These are phyloP conservation scores for Aureobasidium sp. DNA, from an alignment of 2,329 filamentous ascomycete species.

Conservation along the genomic window DNA sequence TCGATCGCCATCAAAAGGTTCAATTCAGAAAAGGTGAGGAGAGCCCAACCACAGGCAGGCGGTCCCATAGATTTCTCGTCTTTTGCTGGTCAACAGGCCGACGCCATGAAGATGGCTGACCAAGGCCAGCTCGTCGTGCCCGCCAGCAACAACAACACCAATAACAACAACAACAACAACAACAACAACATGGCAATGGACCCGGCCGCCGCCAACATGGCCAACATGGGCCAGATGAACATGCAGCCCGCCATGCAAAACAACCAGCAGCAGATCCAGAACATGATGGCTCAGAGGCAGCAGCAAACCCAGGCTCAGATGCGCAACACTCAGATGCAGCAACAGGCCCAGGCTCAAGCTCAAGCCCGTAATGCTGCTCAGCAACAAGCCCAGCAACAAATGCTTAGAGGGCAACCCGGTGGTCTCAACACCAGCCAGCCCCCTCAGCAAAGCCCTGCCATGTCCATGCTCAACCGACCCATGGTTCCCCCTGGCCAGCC, in stretches of 20 bases:
- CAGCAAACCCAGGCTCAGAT: slow-evolving; percentile 26
- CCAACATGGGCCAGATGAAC: slow-evolving; percentile 16
- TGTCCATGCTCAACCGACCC: slow-evolving; percentile 41
- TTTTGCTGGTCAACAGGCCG: slow-evolving; percentile 51
- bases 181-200: slow-evolving; percentile 32
- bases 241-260: slow-evolving; percentile 35
- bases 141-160: slow-evolving; percentile 47
- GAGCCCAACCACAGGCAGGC: slow-evolving; percentile 28
- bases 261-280: slow-evolving; percentile 23
- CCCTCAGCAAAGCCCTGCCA: slow-evolving; percentile 36
- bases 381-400: slow-evolving; percentile 36
- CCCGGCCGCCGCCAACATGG: slow-evolving; percentile 16
- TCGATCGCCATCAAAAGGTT: slow-evolving; percentile 15
- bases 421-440: slow-evolving; percentile 35
- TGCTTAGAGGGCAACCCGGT: slow-evolving; percentile 38
- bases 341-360: slow-evolving; percentile 28
- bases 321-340: slow-evolving; percentile 24
- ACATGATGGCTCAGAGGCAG: slow-evolving; percentile 25
- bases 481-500: slow-evolving; percentile 38
- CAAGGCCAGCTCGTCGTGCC: slow-evolving; percentile 55
- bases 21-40: slow-evolving; percentile 6
- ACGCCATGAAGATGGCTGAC: slow-evolving; percentile 52
- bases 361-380: slow-evolving; percentile 29
- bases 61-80: slow-evolving; percentile 42
- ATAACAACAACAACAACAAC: too few relatives aligned